Conservation (phyloP, 192 early-diverging fungal species). For the Entrophospora sp. region DNA sequence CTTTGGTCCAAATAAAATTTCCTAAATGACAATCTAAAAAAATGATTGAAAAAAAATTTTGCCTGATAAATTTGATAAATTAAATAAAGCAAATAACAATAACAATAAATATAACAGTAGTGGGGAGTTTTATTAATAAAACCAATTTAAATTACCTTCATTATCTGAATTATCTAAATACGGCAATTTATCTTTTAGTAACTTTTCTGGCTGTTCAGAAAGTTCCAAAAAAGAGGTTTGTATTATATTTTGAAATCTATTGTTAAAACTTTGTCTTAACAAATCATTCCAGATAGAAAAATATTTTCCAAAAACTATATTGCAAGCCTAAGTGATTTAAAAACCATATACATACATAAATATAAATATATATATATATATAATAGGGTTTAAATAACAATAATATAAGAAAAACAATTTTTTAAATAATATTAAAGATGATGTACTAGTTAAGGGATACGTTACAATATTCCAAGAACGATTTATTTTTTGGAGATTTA, state of each 20-base stretch:
- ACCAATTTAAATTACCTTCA: constrained; percentile 24
- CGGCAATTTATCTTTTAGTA: constrained; percentile 26
- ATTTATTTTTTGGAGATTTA: constrained; percentile 1
- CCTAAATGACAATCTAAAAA: constrained; percentile 11
- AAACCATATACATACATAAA: no score
- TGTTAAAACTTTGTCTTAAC: constrained; percentile 32
- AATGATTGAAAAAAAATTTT: neutral
- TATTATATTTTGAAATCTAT: constrained; percentile 33
- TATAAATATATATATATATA: no score
- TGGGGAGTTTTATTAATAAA: neutral
- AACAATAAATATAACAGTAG: no score
- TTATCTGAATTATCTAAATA: constrained; percentile 29
- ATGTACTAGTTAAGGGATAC: no score
- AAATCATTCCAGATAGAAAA: constrained; percentile 39
- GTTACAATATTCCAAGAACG: constrained; percentile 18
- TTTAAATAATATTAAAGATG: no score
- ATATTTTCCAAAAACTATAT: constrained; percentile 21
- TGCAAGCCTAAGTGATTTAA: constrained; percentile 30
- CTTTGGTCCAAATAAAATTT: constrained; percentile 16
- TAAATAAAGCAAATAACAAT: no score
- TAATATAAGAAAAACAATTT: neutral
- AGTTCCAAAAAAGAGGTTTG: constrained; percentile 24
- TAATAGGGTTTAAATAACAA: neutral
- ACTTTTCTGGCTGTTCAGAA: constrained; percentile 30
- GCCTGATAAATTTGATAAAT: no score